Evolutionary conservation across 75 land plant species (phyloP).

Genomic region (Pinus tabuliformis): DNA sequence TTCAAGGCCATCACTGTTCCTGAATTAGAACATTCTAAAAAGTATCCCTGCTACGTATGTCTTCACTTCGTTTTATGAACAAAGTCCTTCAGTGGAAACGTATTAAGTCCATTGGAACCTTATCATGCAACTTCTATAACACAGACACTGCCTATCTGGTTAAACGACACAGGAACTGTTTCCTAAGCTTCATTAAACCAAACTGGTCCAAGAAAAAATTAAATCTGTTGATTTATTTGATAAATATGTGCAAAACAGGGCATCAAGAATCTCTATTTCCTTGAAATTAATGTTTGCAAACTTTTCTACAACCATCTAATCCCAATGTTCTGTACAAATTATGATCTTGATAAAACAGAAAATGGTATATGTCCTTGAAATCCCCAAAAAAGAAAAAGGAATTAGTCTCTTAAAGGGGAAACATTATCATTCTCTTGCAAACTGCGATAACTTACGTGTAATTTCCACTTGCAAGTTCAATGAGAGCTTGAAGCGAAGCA

Average conservation of each 20-base stretch:
- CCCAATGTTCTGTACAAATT: no score
- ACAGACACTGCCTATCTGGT: no score
- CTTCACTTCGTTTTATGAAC: no score
- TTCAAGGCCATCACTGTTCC: no score
- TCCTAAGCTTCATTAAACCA: no score
- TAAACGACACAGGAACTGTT: no score
- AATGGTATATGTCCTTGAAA: neutral
- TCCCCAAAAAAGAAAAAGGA: neutral
- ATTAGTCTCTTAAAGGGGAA: neutral
- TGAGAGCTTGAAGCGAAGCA: slow-evolving; percentile 48
- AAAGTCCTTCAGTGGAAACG: no score
- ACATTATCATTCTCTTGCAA: neutral
- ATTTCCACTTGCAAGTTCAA: slow-evolving; percentile 59
- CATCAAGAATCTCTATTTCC: neutral
- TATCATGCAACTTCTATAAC: no score
- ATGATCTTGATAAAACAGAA: neutral
- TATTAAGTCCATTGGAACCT: no score
- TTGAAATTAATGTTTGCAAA: neutral
- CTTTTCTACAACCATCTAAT: no score
- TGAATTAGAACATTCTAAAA: neutral
- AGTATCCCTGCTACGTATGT: neutral
- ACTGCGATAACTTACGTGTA: slow-evolving; percentile 44
- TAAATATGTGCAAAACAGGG: neutral
- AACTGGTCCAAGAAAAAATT: no score
- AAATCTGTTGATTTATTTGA: neutral